phyloP scores from a whole-genome alignment of 1,284 basidiomycete genomes.

The Violaceomyces palustris region DNA sequence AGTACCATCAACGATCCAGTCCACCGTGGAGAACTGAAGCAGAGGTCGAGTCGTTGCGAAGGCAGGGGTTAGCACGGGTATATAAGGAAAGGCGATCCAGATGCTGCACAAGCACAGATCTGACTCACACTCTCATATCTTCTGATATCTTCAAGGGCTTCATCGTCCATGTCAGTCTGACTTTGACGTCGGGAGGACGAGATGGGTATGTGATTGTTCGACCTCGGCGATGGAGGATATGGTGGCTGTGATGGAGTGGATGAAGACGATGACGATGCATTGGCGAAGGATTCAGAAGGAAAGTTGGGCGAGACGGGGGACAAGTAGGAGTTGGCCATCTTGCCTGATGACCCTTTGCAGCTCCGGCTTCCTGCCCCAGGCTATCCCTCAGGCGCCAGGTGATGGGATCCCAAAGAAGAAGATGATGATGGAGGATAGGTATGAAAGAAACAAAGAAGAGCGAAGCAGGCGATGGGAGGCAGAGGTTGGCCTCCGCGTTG shows the following conservation, averaged over 20 bases:
- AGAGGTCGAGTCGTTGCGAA: slow-evolving; percentile 5
- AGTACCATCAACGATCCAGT: slow-evolving; percentile 50
- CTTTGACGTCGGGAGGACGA: too few relatives aligned
- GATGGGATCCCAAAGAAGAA: too few relatives aligned
- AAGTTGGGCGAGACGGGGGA: too few relatives aligned
- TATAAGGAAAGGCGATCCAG: not conserved
- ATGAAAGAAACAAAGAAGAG: too few relatives aligned
- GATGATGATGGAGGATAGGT: too few relatives aligned
- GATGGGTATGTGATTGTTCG: not conserved
- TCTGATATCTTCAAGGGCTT: slow-evolving; percentile 42
- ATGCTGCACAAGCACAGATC: not conserved
- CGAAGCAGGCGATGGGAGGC: too few relatives aligned
- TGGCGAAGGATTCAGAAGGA: not conserved
- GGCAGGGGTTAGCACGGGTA: too few relatives aligned
- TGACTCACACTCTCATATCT: slow-evolving; percentile 36
- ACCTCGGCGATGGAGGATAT: not conserved
- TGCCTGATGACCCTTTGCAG: too few relatives aligned
- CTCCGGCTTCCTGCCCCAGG: too few relatives aligned
- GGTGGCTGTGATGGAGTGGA: not conserved
- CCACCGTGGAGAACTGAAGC: slow-evolving; percentile 41
- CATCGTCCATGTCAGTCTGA: slow-evolving; percentile 27
- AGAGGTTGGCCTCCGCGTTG: too few relatives aligned
- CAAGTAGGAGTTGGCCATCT: too few relatives aligned
- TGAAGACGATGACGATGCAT: not conserved
- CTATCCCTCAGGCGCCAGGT: too few relatives aligned